phyloP scores from a whole-genome alignment of 164 flowering plant species.

The Amborella trichopoda region DNA sequence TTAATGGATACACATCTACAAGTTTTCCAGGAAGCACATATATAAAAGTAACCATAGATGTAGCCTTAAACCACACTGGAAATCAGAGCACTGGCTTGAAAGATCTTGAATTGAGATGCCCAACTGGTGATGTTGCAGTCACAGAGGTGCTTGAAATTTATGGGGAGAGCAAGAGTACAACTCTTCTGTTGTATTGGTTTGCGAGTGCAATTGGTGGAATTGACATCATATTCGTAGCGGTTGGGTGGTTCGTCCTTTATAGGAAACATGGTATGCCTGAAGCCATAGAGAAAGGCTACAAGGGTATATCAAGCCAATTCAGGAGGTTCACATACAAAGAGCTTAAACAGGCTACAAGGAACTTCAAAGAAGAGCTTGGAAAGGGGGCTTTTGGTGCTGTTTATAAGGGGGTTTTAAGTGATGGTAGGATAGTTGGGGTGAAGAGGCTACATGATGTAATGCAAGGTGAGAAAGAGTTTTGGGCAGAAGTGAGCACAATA shows the following conservation, averaged over 20 bases:
- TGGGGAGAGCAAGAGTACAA: neutral
- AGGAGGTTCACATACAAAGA: constrained; percentile 13
- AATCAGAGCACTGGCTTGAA: neutral
- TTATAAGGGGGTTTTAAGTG: constrained; percentile 12
- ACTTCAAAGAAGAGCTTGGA: constrained; percentile 14
- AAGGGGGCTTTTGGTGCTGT: constrained; percentile 14
- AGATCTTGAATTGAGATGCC: neutral
- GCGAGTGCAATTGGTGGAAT: constrained; percentile 7
- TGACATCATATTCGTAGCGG: constrained; percentile 6
- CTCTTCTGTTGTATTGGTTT: constrained; percentile 2
- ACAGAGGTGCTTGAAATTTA: neutral
- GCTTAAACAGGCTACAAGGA: constrained; percentile 11
- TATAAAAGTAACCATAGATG: constrained; percentile 4
- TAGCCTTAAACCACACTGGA: neutral
- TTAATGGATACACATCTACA: constrained; percentile 6
- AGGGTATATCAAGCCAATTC: constrained; percentile 7
- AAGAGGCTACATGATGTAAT: constrained; percentile 11
- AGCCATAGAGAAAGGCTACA: constrained; percentile 7
- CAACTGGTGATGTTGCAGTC: neutral
- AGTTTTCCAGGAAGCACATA: constrained; percentile 2
- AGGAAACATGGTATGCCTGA: neutral
- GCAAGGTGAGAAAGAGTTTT: constrained; percentile 16
- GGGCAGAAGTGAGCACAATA: constrained; percentile 18
- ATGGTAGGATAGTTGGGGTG: constrained; percentile 11
- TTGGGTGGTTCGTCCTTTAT: constrained; percentile 10